Base-by-base conservation (phyloP, 73 alveolate genomes). In the Paramecium sexaurelia region DNA sequence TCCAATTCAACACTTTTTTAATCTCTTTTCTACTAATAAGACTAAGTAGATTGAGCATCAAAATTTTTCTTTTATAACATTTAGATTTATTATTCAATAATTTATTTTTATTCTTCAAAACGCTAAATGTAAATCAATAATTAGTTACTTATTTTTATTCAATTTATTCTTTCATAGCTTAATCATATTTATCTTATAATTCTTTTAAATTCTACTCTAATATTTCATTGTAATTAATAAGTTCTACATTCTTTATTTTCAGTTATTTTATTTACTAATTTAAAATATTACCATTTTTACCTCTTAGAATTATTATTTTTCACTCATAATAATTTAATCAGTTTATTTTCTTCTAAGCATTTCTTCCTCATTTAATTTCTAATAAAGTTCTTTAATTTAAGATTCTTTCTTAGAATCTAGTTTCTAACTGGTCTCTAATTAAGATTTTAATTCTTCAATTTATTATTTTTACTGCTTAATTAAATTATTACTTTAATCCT, bases 81-180 rank as follows among this genome's bases (percentile, higher is more conserved):
- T 29, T 26, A 61, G 11, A 61, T 61, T 61, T 61, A 61, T 10
- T 61, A 10, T 61, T 61, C 83, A 61, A 61, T 61, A 1, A 61
- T 61, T 26, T 29, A 61, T 11, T 61, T 61, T 61, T 61, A 61
- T 61, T 61, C 83, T 61, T 61, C 83, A n/a, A 61, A 61, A 61
- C 83, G 83, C 83, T 61, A 61, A 56, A 10, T 61, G 13, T 4
- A 51, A 5, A 51, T 51, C 13, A 32, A 3, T 0, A 57, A 8
- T 26, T 6, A 41, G 56, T 61, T 61, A 61, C 83, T 61, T 61
- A 61, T 61, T 61, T 29, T 27, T 61, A 61, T 61, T 61, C 83
- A 11, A 22, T 29, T 61, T 61, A 61, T 61, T 61, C 83, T 61
- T 32, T 61, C 17, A 61, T 1, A 3, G 83, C 43, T 15, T 61